Percentiles rank a stretch among this genome's conserved stretches.
These are phyloP conservation scores for Eutrema salsugineum DNA, from an alignment of 441 rosid species.

Conservation along the genomic window DNA sequence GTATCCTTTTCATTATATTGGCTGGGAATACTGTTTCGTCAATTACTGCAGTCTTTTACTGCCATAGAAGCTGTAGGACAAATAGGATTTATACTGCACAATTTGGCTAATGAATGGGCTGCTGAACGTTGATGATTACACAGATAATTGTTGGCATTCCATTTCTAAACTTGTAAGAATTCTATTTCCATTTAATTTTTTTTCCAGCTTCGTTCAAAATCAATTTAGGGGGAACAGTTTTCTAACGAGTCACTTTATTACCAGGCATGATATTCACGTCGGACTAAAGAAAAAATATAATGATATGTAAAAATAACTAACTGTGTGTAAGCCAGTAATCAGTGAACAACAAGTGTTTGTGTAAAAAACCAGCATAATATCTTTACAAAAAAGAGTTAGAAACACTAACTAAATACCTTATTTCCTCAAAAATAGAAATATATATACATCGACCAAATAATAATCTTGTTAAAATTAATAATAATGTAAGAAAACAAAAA, in stretches of 20 bases:
- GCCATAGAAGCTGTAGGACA: not conserved
- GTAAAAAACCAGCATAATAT: no score
- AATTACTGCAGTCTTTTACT: no score
- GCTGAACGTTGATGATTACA: slow-evolving; percentile 45
- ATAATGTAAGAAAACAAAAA: no score
- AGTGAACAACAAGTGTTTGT: no score
- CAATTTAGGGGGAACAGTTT: no score
- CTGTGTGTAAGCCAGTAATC: no score
- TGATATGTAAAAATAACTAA: slow-evolving; percentile 61
- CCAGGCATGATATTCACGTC: slow-evolving; percentile 78
- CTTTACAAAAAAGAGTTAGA: no score
- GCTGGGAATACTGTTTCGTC: slow-evolving; percentile 10
- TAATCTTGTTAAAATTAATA: no score
- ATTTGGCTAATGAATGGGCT: not conserved
- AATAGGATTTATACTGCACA: not conserved
- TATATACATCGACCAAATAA: no score
- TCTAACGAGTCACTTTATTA: slow-evolving; percentile 1
- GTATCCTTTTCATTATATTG: slow-evolving; percentile 60
- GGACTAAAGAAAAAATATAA: slow-evolving; percentile 81
- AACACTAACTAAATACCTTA: no score
- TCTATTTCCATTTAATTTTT: not conserved
- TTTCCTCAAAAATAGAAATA: no score
- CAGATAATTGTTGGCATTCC: slow-evolving; percentile 97
- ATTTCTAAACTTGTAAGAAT: slow-evolving; percentile 83
- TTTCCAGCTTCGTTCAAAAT: not conserved